Conservation (phyloP, 495 filamentous ascomycete genomes). For the Hamigera avellanea region DNA sequence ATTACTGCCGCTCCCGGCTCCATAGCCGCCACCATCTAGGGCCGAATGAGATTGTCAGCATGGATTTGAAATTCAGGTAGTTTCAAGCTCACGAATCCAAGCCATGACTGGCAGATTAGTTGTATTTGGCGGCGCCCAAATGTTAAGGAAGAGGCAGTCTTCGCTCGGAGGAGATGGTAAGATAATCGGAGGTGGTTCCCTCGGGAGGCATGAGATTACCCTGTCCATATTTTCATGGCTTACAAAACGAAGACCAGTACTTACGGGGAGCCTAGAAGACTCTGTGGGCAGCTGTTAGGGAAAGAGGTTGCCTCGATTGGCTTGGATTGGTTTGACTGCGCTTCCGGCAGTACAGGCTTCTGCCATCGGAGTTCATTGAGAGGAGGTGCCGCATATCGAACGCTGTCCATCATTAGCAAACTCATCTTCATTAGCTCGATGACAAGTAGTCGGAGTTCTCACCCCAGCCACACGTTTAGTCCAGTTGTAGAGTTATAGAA, state of each 20-base stretch:
- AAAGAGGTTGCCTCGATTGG: background rate
- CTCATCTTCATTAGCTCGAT: too few relatives aligned
- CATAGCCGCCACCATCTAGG: constrained; percentile 37
- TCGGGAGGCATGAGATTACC: constrained; percentile 8
- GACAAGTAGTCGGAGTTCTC: constrained; percentile 20
- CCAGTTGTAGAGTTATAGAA: background rate
- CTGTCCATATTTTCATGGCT: background rate
- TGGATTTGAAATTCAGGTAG: too few relatives aligned
- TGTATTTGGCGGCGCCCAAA: constrained; percentile 27
- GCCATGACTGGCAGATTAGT: constrained; percentile 37
- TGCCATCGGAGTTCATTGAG: constrained; percentile 35
- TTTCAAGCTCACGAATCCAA: constrained; percentile 22
- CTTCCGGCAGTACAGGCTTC: constrained; percentile 26
- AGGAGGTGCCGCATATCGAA: constrained; percentile 40
- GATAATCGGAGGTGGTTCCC: constrained; percentile 26
- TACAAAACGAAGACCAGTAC: background rate
- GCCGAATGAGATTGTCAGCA: background rate
- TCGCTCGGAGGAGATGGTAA: constrained; percentile 29
- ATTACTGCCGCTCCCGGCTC: constrained; percentile 3
- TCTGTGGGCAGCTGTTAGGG: constrained; percentile 2
- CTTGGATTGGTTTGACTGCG: constrained; percentile 27
- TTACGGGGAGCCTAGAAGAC: background rate
- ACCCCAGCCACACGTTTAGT: constrained; percentile 28
- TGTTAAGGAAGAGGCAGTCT: constrained; percentile 40
- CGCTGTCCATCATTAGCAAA: constrained; percentile 23